These are phyloP conservation scores for Cnidoscolus chayamansa DNA, from an alignment of 441 rosid genomes.

Conservation along the genomic window DNA sequence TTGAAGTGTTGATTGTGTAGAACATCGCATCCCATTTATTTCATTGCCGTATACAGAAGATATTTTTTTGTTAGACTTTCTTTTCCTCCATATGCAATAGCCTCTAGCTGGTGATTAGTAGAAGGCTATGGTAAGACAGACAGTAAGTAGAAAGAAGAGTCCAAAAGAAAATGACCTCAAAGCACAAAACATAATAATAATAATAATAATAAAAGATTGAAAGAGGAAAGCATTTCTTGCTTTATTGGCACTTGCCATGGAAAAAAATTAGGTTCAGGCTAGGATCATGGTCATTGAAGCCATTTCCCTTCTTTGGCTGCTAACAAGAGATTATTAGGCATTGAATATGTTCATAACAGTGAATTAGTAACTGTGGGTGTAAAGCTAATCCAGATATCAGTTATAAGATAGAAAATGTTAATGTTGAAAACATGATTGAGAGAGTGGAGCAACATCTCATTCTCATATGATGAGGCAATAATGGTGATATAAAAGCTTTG, in stretches of 20 bases:
- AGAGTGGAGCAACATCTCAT: background rate
- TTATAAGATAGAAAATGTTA: no score
- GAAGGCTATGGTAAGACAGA: no score
- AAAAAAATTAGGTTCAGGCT: no score
- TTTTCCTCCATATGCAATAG: background rate
- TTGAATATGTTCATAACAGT: no score
- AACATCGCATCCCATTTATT: slow-evolving; percentile 13
- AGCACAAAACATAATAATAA: background rate
- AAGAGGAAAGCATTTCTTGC: background rate
- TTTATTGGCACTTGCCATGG: background rate
- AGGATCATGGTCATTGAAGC: no score
- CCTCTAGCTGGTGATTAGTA: background rate
- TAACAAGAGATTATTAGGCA: no score
- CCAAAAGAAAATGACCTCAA: background rate
- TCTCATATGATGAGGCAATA: background rate
- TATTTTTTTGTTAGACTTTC: background rate
- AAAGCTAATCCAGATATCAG: no score
- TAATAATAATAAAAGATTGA: background rate
- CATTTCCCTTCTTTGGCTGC: no score
- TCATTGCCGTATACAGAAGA: slow-evolving; percentile 21
- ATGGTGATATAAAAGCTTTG: background rate
- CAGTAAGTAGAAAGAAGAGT: no score
- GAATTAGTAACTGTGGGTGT: no score
- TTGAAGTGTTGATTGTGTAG: background rate
- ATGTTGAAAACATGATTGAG: no score